Evolutionary conservation across 352 stramenopile genomes (phyloP).

Genomic region (Thalassiosira livingstoniorum): DNA sequence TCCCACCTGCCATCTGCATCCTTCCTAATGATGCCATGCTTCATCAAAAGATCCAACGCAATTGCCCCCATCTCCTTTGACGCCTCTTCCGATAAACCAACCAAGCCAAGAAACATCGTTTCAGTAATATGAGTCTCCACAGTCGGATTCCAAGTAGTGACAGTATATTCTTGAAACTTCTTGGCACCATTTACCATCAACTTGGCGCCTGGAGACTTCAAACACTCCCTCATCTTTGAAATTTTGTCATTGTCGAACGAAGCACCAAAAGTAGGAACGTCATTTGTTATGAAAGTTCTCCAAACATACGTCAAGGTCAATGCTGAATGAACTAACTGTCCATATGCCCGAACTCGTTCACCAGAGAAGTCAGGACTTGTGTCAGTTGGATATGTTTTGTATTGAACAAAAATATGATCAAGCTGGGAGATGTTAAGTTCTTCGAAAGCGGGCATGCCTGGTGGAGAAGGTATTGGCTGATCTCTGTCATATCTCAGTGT

Average conservation of each 20-base stretch:
- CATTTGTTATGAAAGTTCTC: background rate
- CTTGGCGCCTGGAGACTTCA: background rate
- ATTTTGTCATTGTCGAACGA: background rate
- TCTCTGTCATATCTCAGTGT: background rate
- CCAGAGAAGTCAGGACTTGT: background rate
- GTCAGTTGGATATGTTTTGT: background rate
- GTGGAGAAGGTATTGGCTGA: background rate
- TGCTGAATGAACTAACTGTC: too few relatives aligned
- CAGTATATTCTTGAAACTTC: too few relatives aligned
- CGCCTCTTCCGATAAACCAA: constrained; percentile 3
- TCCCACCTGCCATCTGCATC: background rate
- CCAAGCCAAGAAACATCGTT: constrained; percentile 3
- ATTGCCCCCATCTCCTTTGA: too few relatives aligned
- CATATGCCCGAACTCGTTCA: too few relatives aligned
- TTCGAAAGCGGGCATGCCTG: background rate
- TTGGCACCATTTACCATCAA: too few relatives aligned
- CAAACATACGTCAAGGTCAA: too few relatives aligned
- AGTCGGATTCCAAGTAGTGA: constrained; percentile 14
- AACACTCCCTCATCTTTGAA: background rate
- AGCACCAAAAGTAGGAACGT: background rate
- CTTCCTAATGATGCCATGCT: constrained; percentile 1
- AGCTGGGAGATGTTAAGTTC: background rate
- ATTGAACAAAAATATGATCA: background rate
- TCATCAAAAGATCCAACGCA: constrained; percentile 10
- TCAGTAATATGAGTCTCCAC: background rate